A percentile compares a stretch with the other conserved stretches of the same genome.
Evolutionary conservation across 352 stramenopile species (phyloP).

Genomic region (Thalassiosira sp.): DNA sequence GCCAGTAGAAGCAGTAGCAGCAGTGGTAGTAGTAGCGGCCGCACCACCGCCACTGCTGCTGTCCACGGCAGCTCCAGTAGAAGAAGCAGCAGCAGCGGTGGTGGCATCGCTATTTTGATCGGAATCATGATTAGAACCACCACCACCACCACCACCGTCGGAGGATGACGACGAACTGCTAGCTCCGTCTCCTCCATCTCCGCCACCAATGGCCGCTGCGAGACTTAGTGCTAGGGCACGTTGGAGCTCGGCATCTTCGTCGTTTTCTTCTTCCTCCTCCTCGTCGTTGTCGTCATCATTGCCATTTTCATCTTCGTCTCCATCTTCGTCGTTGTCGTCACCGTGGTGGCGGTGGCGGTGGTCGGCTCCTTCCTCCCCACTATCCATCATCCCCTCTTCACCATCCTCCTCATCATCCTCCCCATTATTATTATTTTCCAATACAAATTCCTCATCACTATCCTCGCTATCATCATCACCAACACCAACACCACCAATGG

Average conservation of each 20-base stretch:
- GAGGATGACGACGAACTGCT: too few species aligned
- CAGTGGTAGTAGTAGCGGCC: too few species aligned
- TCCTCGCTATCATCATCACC: conserved; percentile 1
- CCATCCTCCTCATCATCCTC: conserved; percentile 11
- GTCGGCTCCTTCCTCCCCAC: conserved; percentile 17
- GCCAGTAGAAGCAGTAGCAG: too few species aligned
- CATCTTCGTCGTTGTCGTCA: conserved; percentile 20
- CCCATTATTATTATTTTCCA: background rate
- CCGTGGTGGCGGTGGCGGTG: too few species aligned
- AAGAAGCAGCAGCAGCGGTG: background rate
- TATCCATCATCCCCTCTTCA: background rate
- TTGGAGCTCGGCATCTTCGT: conserved; percentile 66
- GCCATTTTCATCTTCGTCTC: conserved; percentile 7
- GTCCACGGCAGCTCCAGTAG: too few species aligned
- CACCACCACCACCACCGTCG: conserved; percentile 11
- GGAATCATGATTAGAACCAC: background rate
- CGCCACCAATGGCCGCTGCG: conserved; percentile 23
- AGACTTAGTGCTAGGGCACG: conserved; percentile 72
- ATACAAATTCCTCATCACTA: background rate
- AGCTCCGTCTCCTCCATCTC: conserved; percentile 8
- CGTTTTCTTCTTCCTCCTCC: conserved; percentile 35
- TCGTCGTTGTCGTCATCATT: conserved; percentile 34
- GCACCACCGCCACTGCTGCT: too few species aligned
- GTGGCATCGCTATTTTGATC: background rate
- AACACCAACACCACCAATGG: background rate